Evolutionary conservation across 805 yeast genomes (phyloP), one percentile per base, ranked within the genome.

Genomic region (Komagataella phaffii): DNA sequence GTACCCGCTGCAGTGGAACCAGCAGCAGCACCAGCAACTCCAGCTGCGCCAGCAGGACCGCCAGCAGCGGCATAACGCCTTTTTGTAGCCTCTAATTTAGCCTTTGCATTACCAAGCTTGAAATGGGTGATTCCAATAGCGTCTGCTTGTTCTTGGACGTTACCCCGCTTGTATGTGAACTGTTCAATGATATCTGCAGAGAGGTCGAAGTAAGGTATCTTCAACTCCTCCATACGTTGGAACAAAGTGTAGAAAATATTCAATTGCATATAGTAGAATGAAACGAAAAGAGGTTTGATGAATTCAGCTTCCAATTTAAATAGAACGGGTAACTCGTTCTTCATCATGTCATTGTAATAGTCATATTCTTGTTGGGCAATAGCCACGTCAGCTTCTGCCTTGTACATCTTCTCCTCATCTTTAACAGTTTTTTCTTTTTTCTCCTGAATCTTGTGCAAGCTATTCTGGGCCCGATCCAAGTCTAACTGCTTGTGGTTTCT

Each of bases 221-320:
- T 89, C 86, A 91, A 82, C 64, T 88, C 96, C 69, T 91, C 96
- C 88, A 91, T 87, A 60, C 86, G 79, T 63, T 77, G 84, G 72
- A 87, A 90, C 55, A 93, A 73, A 1, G 96, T 89, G 75, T 93
- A 93, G 68, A 90, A 93, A 53, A 93, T 88, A 72, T 93, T 93
- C 73, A 93, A 78, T 72, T 93, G 99, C 98, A 93, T 93, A 75
- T 81, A 93, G 70, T 93, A 93, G 67, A 93, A 83, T 52, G 95
- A 84, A 60, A 91, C 93, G 70, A 93, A 93, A 60, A 93, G 73
- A 17, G 99, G 99, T 63, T 82, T 84, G 64, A 93, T 90, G 64
- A 93, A 88, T 61, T 89, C 93, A 3, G 89, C 86, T 67, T 93
- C 96, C 68, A 93, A 74, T 60, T 79, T 80, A 68, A 93, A 93